A percentile compares a stretch with the other conserved stretches of the same genome.
Evolutionary conservation across 2,329 filamentous ascomycete species (phyloP).

Genomic region (Paecilomyces variotii): DNA sequence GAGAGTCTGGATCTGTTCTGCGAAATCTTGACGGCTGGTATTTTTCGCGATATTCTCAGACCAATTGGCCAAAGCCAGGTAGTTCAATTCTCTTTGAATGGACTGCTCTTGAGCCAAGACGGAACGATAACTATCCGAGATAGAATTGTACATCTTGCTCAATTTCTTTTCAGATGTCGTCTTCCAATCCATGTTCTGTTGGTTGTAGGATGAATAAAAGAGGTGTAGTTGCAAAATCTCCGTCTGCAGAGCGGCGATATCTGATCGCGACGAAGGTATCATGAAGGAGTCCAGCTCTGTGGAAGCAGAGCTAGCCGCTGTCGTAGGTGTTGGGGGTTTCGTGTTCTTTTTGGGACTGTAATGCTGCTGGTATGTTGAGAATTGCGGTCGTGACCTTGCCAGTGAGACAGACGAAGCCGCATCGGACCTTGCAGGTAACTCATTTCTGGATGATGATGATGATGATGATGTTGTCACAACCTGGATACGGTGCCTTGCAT

Average conservation of each 20-base stretch:
- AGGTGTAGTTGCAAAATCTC: conserved; percentile 38
- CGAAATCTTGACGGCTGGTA: conserved; percentile 20
- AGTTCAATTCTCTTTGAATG: conserved; percentile 25
- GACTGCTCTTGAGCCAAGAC: conserved; percentile 24
- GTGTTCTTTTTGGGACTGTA: conserved; percentile 30
- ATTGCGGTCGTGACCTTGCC: conserved; percentile 18
- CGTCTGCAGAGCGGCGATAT: conserved; percentile 30
- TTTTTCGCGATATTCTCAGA: conserved; percentile 21
- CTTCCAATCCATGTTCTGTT: conserved; percentile 24
- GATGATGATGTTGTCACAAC: conserved; percentile 11
- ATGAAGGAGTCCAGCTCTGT: conserved; percentile 12
- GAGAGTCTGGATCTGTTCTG: conserved; percentile 30
- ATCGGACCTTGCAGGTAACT: conserved; percentile 8
- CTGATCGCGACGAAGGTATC: conserved; percentile 23
- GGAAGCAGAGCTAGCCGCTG: conserved; percentile 9
- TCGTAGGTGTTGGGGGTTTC: conserved; percentile 14
- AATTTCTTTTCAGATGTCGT: conserved; percentile 19
- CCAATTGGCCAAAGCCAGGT: conserved; percentile 27
- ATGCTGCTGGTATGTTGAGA: conserved; percentile 31
- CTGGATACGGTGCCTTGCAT: conserved; percentile 31
- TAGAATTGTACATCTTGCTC: conserved; percentile 25
- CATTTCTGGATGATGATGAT: conserved; percentile 2
- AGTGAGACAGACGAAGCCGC: conserved; percentile 11
- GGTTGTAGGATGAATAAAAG: conserved; percentile 25
- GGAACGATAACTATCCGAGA: conserved; percentile 25